Conservation (phyloP, 2,329 filamentous ascomycete species). For the Lachnellula hyalina region DNA sequence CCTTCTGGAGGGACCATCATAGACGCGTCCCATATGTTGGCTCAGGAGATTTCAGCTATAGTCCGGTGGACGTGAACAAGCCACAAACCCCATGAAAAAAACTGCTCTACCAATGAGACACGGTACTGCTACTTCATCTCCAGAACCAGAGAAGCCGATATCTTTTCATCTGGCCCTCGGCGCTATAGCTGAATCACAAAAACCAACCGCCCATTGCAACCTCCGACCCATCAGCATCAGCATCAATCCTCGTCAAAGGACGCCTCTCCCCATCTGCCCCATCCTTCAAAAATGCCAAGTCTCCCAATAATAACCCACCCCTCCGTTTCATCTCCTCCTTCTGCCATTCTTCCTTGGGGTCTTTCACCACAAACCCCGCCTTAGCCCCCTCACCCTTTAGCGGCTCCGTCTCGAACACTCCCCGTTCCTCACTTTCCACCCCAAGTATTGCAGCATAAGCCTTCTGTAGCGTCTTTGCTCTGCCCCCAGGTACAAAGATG, state of each 20-base stretch:
- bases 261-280: not conserved
- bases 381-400: not conserved
- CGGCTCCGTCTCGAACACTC: constrained; percentile 5
- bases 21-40: too few relatives aligned
- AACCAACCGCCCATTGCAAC: not conserved
- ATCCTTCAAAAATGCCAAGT: constrained; percentile 6
- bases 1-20: too few relatives aligned
- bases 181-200: not conserved
- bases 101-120: too few relatives aligned
- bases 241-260: constrained; percentile 1
- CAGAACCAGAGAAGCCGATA: too few relatives aligned
- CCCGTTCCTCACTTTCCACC: not conserved
- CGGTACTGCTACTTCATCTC: too few relatives aligned
- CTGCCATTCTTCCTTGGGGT: constrained; percentile 3
- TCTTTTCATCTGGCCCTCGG: too few relatives aligned
- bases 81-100: too few relatives aligned
- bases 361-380: constrained; percentile 1
- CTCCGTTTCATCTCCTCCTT: constrained; percentile 6
- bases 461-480: constrained; percentile 19
- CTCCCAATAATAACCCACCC: constrained; percentile 12
- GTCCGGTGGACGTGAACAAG: too few relatives aligned
- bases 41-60: too few relatives aligned
- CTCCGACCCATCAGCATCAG: not conserved
- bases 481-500: constrained; percentile 30
- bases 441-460: constrained; percentile 30